Conservation (phyloP, 1,139 yeast species). For the Candida dubliniensis region DNA sequence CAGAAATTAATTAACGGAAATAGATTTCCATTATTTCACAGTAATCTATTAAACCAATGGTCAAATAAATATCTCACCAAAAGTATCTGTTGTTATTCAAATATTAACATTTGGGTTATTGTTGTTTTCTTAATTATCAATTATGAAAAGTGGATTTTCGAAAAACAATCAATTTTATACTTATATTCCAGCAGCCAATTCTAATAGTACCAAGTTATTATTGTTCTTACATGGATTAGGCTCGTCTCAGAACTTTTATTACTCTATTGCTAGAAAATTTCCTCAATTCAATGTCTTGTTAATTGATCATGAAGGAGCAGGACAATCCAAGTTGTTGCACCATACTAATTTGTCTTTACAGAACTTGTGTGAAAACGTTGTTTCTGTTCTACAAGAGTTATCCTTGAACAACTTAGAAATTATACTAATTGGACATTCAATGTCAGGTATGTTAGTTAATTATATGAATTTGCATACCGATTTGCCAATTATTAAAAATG, state of each 20-base stretch:
- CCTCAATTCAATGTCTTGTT: conserved; percentile 18
- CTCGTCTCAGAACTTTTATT: conserved; percentile 27
- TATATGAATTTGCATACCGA: conserved; percentile 12
- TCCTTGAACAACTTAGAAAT: conserved; percentile 11
- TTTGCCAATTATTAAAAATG: conserved; percentile 14
- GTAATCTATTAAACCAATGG: no score
- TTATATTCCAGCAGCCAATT: conserved; percentile 4
- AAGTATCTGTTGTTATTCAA: no score
- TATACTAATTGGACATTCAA: conserved; percentile 27
- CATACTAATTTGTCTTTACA: conserved; percentile 14
- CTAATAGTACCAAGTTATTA: conserved; percentile 4
- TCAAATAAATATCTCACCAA: no score
- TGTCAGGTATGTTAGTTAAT: conserved; percentile 29
- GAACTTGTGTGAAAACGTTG: conserved; percentile 20
- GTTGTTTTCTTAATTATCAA: neutral
- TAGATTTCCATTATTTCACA: no score
- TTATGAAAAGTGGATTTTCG: conserved; percentile 11
- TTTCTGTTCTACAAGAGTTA: conserved; percentile 17
- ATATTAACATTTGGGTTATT: no score
- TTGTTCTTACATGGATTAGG: conserved; percentile 29
- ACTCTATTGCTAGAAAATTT: conserved; percentile 18
- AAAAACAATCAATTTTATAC: conserved; percentile 10
- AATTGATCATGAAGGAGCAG: conserved; percentile 27
- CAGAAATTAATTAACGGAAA: no score
- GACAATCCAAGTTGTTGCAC: conserved; percentile 16